Conservation (phyloP, 306 rosid species). For the Rosa rugosa region DNA sequence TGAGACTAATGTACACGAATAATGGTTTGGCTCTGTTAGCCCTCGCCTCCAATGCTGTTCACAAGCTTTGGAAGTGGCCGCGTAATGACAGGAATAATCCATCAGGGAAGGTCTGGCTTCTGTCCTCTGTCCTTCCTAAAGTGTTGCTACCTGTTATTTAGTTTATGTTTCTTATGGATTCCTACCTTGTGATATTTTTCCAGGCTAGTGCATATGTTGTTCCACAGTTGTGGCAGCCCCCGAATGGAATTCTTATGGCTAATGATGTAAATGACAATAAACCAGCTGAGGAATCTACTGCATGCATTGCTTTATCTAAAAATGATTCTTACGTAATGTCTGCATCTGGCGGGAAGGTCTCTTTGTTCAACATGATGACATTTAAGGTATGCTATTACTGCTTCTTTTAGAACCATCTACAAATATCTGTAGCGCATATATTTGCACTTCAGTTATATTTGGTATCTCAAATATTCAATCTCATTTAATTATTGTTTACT, state of each 20-base stretch:
- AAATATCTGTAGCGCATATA: neutral
- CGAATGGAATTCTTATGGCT: slow-evolving; percentile 43
- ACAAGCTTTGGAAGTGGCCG: slow-evolving; percentile 55
- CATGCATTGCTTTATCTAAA: slow-evolving; percentile 48
- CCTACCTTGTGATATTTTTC: slow-evolving; percentile 8
- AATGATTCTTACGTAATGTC: slow-evolving; percentile 52
- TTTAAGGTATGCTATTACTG: slow-evolving; percentile 36
- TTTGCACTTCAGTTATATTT: neutral
- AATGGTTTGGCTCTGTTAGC: slow-evolving; percentile 38
- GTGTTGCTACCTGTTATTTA: neutral
- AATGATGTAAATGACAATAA: slow-evolving; percentile 41
- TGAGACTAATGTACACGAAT: slow-evolving; percentile 45
- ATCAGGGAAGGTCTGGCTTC: slow-evolving; percentile 35
- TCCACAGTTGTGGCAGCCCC: slow-evolving; percentile 53
- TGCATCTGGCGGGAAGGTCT: slow-evolving; percentile 51
- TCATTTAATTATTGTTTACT: neutral
- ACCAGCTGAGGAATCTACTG: slow-evolving; percentile 44
- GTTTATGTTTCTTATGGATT: slow-evolving; percentile 10
- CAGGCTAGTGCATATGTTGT: slow-evolving; percentile 41
- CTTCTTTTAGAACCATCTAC: neutral
- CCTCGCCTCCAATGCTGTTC: slow-evolving; percentile 44
- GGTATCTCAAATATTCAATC: neutral
- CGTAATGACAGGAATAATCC: slow-evolving; percentile 45
- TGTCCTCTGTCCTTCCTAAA: neutral
- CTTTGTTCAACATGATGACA: slow-evolving; percentile 50